Base-by-base conservation (phyloP, 2,329 filamentous ascomycete genomes). In the Fonsecaea erecta region DNA sequence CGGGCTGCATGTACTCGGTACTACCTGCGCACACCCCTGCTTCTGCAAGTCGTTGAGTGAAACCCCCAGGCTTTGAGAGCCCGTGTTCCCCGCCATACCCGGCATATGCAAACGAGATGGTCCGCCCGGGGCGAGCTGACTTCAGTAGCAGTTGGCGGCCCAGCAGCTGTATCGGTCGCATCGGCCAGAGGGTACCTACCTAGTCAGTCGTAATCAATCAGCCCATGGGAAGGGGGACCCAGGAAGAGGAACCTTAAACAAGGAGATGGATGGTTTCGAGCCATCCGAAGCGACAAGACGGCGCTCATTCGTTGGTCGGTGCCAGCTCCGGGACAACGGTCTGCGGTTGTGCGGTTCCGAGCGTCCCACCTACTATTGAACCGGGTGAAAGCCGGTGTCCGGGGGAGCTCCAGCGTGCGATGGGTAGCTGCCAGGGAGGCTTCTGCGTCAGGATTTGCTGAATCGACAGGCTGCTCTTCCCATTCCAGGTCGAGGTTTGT, bases 31-130 rank as follows among this genome's bases (percentile, higher is more conserved):
- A n/a, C n/a, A n/a, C 43, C 43, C 43, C 6, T n/a, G 16, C n/a
- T 48, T 24, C 18, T 48, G 21, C 43, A 12, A 46, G 40, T 46
- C n/a, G n/a, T 46, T 46, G n/a, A 18, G 37, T n/a, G 14, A n/a
- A n/a, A 24, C n/a, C n/a, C n/a, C 18, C 40, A 48, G 43, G 43
- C 18, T 24, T 11, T 48, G 43, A 48, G 43, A 24, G 51, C 18
- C 32, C 32, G 16, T n/a, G 32, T 57, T 28, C 53, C 52, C 26
- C 34, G 48, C 30, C 48, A 48, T 30, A 32, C 26, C 34, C 48
- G 59, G 59, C 59, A 62, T 54, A 62, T 53, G 59, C 24, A 34
- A 55, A 48, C 37, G 52, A 46, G 7, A 1, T 28, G 48, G 32
- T 62, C 59, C 59, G 59, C 59, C 48, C 30, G 59, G 24, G 59